Evolutionary conservation across 768 basidiomycete species (phyloP), one percentile per base, ranked within the genome.

Genomic region (Sarcodon aspratus): DNA sequence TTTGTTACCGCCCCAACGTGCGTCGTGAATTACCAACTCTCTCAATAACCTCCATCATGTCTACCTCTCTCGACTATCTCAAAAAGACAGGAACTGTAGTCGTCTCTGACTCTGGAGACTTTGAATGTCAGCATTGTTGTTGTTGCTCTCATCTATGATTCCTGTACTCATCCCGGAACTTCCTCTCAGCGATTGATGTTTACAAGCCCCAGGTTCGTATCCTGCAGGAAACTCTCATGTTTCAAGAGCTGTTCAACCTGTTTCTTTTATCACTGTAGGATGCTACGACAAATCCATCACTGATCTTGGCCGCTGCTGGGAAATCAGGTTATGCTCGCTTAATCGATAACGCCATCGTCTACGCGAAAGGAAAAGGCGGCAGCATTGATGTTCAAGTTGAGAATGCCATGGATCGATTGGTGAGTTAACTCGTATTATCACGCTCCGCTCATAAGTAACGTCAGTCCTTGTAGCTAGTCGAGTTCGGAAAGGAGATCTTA

Each of bases 71-170:
- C 57, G 87, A 89, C 61, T 69, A 66, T 52, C 86, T 95, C 64
- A 95, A 95, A 64, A 77, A 84, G 58, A 86, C 87, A 59, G 95
- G 93, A 60, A 98, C 95, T 62, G 79, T 87, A 65, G 94, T 98
- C 69, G 92, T 95, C 62, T 93, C 90, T 44, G 95, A 99, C 75
- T 94, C 92, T 50, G 95, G 94, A 48, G 94, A 96, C 69, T 95
- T 96, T 63, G 89, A 88, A 69, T 76, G 91, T 74, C 50, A 61
- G 71, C 56, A 4, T 33, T 27, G 46, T 35, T 34, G 15, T 50
- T 37, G 18, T 9, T 40, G 21, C 35, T 52, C 45, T 40, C 48
- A 34, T 52, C 15, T 45, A 48, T 55, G 21, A 37, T 52, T 31
- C 42, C 52, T 32, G 43, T 54, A 43, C 54, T 37, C 51, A 11